Base-by-base conservation (phyloP, 2,329 filamentous ascomycete genomes). In the Aaosphaeria pasadenensis region DNA sequence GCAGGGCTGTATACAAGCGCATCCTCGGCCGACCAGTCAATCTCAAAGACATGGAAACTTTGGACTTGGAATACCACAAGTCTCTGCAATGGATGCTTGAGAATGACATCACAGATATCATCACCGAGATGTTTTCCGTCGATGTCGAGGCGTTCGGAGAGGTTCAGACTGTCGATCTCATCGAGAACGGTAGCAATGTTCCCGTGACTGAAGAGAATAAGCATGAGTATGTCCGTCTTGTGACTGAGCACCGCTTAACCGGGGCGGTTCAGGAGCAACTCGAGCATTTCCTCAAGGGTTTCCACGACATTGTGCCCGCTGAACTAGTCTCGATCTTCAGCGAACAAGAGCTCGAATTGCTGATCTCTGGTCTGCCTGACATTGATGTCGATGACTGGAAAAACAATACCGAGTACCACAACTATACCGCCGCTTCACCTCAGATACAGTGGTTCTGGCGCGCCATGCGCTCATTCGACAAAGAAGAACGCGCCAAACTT, bases 361-460 rank as follows among this genome's bases (percentile, higher is more conserved):
- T 99, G 52, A 99, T 99, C 65, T 99, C 94, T 44, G 94, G 94
- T 66, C 80, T 99, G 44, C 94, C 94, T 1, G 94, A 99, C 65
- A 96, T 99, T 59, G 92, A 99, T 60, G 84, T 97, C 38, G 94
- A 99, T 64, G 94, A 99, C 74, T 99, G 94, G 94, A 96, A 96
- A 82, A 91, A 89, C 74, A 96, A 96, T 73, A 95, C 92, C 2
- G 95, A 99, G 67, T 97, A 99, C 63, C 92, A 97, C 73, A 97
- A 97, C 72, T 99, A 99, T 75, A 90, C 84, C 4, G 87, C 89
- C 31, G 92, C 91, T 0, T 96, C 94, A 3, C 89, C 90, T 40
- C 95, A 99, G 69, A 96, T 99, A 50, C 91, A 97, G 70, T 99
- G 94, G 94, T 99, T 99, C 83, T 99, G 94, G 94, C 87, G 95